Conservation (phyloP, 129 eudicot species). For the Flaveria ramosissima region DNA sequence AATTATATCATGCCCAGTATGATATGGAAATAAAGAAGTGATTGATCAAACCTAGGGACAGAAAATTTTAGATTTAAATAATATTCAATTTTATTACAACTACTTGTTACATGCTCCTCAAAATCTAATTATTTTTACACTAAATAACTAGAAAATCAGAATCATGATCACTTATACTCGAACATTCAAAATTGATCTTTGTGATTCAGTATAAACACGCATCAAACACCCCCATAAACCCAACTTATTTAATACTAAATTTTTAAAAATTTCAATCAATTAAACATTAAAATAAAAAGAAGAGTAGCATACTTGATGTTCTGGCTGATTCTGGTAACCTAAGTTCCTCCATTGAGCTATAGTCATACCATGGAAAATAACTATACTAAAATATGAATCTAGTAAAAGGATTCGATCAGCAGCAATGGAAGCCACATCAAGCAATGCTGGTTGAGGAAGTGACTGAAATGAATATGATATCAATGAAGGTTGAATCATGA, state of each 20-base stretch:
- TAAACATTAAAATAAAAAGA: conserved; percentile 12
- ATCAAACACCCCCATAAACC: background rate
- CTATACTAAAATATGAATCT: conserved; percentile 94
- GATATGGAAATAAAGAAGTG: too few relatives aligned
- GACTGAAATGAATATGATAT: conserved; percentile 85
- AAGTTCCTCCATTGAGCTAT: conserved; percentile 95
- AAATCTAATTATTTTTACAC: background rate
- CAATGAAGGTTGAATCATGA: conserved; percentile 92
- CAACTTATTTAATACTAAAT: background rate
- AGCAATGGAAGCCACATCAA: conserved; percentile 84
- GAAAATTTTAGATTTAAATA: background rate
- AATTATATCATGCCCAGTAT: background rate
- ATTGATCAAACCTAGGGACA: background rate
- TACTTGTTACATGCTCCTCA: background rate
- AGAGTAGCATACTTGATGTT: conserved; percentile 59
- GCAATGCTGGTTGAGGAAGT: conserved; percentile 73
- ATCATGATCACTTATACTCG: background rate
- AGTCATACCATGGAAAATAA: conserved; percentile 91
- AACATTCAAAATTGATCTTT: background rate
- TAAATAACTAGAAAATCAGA: background rate
- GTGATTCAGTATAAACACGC: background rate
- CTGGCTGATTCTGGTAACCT: conserved; percentile 92
- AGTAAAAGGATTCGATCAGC: conserved; percentile 87
- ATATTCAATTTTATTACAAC: background rate
- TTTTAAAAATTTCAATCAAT: background rate